phyloP scores from a whole-genome alignment of 306 rosid genomes.

The Abrus pulchellus region DNA sequence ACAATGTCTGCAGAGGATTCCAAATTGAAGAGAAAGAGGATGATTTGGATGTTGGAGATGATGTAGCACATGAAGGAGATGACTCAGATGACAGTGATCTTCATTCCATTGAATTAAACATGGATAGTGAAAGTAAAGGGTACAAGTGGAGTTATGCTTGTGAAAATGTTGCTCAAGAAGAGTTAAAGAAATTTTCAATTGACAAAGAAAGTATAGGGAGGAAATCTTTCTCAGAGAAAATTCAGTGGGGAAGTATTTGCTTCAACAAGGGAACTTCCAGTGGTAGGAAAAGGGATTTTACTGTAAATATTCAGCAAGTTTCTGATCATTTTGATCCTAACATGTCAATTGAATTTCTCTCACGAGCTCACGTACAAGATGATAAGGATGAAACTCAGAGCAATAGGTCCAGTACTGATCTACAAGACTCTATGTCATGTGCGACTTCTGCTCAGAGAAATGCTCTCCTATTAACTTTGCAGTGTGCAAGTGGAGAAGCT shows the following conservation, averaged over 20 bases:
- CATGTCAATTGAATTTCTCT: constrained; percentile 50
- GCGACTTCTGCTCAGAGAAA: constrained; percentile 52
- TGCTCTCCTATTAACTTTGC: constrained; percentile 47
- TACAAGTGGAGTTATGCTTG: constrained; percentile 71
- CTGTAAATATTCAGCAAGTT: constrained; percentile 54
- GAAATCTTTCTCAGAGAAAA: constrained; percentile 77
- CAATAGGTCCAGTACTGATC: constrained; percentile 51
- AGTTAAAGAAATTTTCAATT: constrained; percentile 58
- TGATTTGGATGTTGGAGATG: constrained; percentile 53
- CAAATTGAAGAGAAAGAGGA: constrained; percentile 50
- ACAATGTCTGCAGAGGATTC: constrained; percentile 60
- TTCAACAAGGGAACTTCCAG: constrained; percentile 69
- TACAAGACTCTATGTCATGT: constrained; percentile 55
- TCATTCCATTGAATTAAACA: constrained; percentile 88
- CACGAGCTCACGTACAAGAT: constrained; percentile 55
- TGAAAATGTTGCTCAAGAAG: constrained; percentile 57
- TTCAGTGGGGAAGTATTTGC: constrained; percentile 95
- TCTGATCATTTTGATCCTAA: constrained; percentile 56
- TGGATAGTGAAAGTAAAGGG: constrained; percentile 70
- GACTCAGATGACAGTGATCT: constrained; percentile 78
- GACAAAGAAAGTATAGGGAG: constrained; percentile 75
- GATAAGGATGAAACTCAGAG: constrained; percentile 52
- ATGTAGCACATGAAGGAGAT: constrained; percentile 59
- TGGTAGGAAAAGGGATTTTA: constrained; percentile 61
- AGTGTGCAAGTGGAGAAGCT: constrained; percentile 45